These are phyloP conservation scores for Penicillium sp. DNA, from an alignment of 2,329 filamentous ascomycete genomes.

Conservation along the genomic window DNA sequence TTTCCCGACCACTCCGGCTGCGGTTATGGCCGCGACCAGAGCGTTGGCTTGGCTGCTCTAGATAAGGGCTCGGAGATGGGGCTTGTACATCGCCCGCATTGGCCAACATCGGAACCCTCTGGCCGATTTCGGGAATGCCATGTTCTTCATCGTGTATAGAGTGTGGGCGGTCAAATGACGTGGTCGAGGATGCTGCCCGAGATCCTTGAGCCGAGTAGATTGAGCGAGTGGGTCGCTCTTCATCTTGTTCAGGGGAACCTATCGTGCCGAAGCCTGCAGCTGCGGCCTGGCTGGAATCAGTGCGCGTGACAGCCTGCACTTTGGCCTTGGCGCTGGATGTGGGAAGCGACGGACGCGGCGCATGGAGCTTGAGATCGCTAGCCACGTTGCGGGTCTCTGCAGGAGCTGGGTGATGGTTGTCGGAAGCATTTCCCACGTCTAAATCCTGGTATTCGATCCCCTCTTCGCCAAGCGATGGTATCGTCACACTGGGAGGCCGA, in stretches of 20 bases:
- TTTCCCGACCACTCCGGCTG: conserved; percentile 72
- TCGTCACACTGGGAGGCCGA: conserved; percentile 76
- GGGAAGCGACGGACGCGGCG: conserved; percentile 85
- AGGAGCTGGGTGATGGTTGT: conserved; percentile 55
- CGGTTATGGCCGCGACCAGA: conserved; percentile 66
- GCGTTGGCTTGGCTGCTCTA: conserved; percentile 52
- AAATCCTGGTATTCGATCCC: conserved; percentile 82
- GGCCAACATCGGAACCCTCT: conserved; percentile 91
- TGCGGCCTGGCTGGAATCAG: conserved; percentile 85
- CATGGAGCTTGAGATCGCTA: conserved; percentile 82
- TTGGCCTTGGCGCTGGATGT: conserved; percentile 80
- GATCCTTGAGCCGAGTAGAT: conserved; percentile 65
- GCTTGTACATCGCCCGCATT: conserved; percentile 95
- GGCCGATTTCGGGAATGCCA: conserved; percentile 89
- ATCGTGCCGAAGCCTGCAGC: conserved; percentile 79
- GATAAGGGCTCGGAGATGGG: conserved; percentile 74
- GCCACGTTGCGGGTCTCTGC: conserved; percentile 79
- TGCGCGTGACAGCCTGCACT: conserved; percentile 83
- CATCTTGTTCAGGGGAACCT: conserved; percentile 52
- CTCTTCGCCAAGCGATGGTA: conserved; percentile 88
- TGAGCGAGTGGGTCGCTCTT: conserved; percentile 58
- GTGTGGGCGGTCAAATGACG: conserved; percentile 57
- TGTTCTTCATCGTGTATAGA: conserved; percentile 75
- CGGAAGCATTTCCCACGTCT: conserved; percentile 48
- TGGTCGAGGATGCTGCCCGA: conserved; percentile 52